Evolutionary conservation across 345 rosid species (phyloP).

Genomic region (Erodium maritimum): DNA sequence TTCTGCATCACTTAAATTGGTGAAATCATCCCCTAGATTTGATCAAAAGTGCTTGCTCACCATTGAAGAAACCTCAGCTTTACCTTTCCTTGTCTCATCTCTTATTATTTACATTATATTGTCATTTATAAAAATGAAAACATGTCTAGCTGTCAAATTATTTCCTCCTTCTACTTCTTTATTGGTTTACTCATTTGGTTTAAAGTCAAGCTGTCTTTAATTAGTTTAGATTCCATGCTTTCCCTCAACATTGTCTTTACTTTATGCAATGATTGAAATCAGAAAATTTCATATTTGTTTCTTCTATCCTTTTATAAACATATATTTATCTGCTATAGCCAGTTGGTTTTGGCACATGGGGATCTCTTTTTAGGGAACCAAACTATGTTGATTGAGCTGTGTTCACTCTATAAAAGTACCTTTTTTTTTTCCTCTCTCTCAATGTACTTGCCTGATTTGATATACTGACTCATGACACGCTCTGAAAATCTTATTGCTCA

Average conservation of each 20-base stretch:
- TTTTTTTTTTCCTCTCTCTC: slow-evolving; percentile 1
- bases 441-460: neutral
- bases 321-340: slow-evolving; percentile 7
- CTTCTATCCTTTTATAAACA: slow-evolving; percentile 5
- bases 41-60: slow-evolving; percentile 15
- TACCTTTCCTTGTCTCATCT: slow-evolving; percentile 22
- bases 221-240: slow-evolving; percentile 15
- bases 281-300: slow-evolving; percentile 16
- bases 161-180: neutral
- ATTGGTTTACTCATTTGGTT: neutral
- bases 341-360: slow-evolving; percentile 48
- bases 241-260: slow-evolving; percentile 31
- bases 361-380: slow-evolving; percentile 20
- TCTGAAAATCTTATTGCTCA: slow-evolving; percentile 4
- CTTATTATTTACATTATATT: slow-evolving; percentile 10
- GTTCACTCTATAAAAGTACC: slow-evolving; percentile 3
- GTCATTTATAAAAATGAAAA: neutral
- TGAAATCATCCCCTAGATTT: slow-evolving; percentile 17
- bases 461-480: neutral
- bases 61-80: slow-evolving; percentile 20
- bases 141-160: slow-evolving; percentile 20
- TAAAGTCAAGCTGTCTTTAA: slow-evolving; percentile 19
- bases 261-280: slow-evolving; percentile 39
- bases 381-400: slow-evolving; percentile 10
- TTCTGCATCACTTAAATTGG: neutral